A percentile compares a stretch with the other conserved stretches of the same genome.
Conservation (phyloP, 345 rosid species). For the Citrus mangshanensis region DNA sequence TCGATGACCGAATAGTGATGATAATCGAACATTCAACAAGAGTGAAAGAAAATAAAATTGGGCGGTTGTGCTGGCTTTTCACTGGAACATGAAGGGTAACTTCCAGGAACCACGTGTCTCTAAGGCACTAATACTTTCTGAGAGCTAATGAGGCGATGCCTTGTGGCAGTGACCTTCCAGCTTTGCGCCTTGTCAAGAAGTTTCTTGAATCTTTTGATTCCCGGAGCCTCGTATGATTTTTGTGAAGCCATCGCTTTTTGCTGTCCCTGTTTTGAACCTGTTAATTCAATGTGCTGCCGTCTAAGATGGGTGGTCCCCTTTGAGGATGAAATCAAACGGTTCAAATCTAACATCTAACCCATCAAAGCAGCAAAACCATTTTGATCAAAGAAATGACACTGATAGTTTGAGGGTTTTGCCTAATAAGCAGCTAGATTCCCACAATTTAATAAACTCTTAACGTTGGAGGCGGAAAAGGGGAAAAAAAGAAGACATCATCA, state of each 20-base stretch:
- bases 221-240: conserved; percentile 15
- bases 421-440: too few species aligned
- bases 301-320: background rate
- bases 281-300: background rate
- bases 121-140: background rate
- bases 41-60: background rate
- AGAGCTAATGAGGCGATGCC: conserved; percentile 13
- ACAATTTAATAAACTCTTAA: too few species aligned
- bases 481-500: too few species aligned
- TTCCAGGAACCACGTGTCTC: conserved; percentile 23
- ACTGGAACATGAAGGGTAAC: background rate
- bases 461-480: too few species aligned
- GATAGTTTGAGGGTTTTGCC: too few species aligned
- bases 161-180: conserved; percentile 7
- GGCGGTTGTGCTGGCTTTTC: conserved; percentile 3
- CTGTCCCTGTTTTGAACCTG: background rate
- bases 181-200: conserved; percentile 12
- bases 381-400: background rate
- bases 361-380: background rate
- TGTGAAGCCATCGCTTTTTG: background rate
- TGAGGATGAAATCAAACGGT: background rate
- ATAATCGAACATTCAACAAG: background rate
- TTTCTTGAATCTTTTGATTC: conserved; percentile 32
- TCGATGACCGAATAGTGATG: background rate
- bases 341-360: background rate